Percentiles rank a stretch among this genome's conserved stretches.
Evolutionary conservation across 441 rosid species (phyloP).

Genomic region (Erodium chrysanthum): DNA sequence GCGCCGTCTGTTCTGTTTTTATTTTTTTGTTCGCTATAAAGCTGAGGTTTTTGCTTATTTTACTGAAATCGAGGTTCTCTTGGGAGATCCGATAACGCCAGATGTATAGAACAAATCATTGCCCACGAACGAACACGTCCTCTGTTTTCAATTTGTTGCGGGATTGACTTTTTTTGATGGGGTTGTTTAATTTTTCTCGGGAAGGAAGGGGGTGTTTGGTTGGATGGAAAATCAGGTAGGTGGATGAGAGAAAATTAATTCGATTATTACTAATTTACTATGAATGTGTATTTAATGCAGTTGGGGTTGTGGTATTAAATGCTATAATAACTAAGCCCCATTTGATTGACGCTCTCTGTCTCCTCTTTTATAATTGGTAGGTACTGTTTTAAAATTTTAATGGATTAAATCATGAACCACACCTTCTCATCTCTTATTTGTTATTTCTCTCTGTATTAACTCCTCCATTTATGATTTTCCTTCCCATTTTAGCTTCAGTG

Average conservation of each 20-base stretch:
- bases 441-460: background rate
- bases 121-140: slow-evolving; percentile 4
- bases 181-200: background rate
- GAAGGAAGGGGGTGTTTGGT: slow-evolving; percentile 1
- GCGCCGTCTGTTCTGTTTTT: background rate
- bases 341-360: background rate
- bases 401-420: background rate
- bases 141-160: background rate
- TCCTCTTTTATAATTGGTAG: too few species aligned
- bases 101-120: background rate
- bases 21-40: background rate
- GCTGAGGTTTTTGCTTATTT: background rate
- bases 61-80: background rate
- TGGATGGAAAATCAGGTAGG: background rate
- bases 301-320: background rate
- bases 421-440: background rate
- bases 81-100: background rate
- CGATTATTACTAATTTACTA: background rate
- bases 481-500: background rate
- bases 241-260: background rate
- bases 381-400: too few species aligned
- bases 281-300: background rate
- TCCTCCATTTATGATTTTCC: background rate
- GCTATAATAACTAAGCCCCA: background rate
- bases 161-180: background rate